phyloP scores from a whole-genome alignment of 2,329 filamentous ascomycete genomes.

The Phaeosphaeriaceae sp. region DNA sequence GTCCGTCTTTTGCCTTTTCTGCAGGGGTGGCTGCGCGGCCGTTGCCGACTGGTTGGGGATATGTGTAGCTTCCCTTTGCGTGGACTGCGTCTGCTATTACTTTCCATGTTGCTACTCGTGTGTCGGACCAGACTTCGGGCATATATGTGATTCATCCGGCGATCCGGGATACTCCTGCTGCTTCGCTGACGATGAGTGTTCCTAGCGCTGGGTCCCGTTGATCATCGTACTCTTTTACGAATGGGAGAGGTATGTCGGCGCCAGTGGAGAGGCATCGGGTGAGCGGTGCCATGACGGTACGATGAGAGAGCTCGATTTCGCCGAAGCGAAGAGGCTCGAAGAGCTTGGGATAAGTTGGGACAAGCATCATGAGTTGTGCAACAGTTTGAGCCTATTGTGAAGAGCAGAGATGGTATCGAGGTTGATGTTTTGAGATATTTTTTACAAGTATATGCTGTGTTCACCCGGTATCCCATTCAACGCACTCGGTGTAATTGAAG shows the following conservation, averaged over 20 bases:
- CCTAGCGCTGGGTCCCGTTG: conserved; percentile 59
- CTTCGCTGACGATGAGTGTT: conserved; percentile 65
- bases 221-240: conserved; percentile 58
- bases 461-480: too few relatives aligned
- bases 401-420: too few relatives aligned
- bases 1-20: conserved; percentile 36
- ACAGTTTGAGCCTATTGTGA: too few relatives aligned
- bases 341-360: conserved; percentile 11
- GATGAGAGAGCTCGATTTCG: conserved; percentile 31
- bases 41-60: conserved; percentile 65
- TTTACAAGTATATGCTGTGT: too few relatives aligned
- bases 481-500: too few relatives aligned
- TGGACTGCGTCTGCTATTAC: conserved; percentile 67
- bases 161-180: conserved; percentile 56
- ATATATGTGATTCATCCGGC: conserved; percentile 57
- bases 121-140: conserved; percentile 62
- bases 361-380: background rate
- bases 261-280: conserved; percentile 51
- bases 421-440: too few relatives aligned
- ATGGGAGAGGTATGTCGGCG: conserved; percentile 51
- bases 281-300: conserved; percentile 41
- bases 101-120: conserved; percentile 61
- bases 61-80: conserved; percentile 64
- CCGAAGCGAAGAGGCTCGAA: conserved; percentile 41
- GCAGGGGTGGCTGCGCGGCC: conserved; percentile 59